These are phyloP conservation scores for Basidiobolus heterosporus DNA, from an alignment of 371 early-diverging fungal genomes.

Conservation along the genomic window DNA sequence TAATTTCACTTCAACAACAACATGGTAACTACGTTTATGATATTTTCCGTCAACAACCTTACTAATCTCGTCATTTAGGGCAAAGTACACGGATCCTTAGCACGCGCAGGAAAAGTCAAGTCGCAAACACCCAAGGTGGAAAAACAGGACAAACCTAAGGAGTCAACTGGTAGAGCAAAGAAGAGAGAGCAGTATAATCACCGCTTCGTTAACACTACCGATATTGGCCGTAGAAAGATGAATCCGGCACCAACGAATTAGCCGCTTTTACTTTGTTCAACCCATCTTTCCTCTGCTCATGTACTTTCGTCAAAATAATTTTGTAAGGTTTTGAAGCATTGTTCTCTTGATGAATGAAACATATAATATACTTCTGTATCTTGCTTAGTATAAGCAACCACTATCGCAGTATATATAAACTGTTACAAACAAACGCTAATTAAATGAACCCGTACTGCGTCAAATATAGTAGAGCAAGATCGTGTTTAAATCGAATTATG, in stretches of 20 bases:
- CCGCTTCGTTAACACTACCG: conserved; percentile 88
- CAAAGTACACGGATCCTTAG: conserved; percentile 98
- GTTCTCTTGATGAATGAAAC: background rate
- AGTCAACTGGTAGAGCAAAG: conserved; percentile 81
- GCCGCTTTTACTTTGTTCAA: background rate
- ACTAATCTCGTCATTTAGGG: conserved; percentile 37
- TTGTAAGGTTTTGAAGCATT: background rate
- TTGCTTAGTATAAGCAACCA: background rate
- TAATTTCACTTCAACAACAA: too few relatives aligned
- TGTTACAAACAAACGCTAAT: background rate
- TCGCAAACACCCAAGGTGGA: conserved; percentile 98
- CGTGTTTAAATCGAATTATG: too few relatives aligned
- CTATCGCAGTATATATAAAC: background rate
- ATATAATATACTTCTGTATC: background rate
- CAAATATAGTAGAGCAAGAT: too few relatives aligned
- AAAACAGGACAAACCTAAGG: conserved; percentile 94
- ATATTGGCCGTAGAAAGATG: conserved; percentile 77
- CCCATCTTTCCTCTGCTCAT: background rate
- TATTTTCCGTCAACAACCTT: too few relatives aligned
- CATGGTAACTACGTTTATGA: too few relatives aligned
- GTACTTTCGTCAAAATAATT: background rate
- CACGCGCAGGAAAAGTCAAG: conserved; percentile 99
- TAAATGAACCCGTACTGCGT: too few relatives aligned
- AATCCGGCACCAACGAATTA: conserved; percentile 40
- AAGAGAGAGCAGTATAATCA: conserved; percentile 96